Percentiles rank a stretch among this genome's conserved stretches.
Conservation (phyloP, 2,329 filamentous ascomycete species). For the Reticulascus tulasneorum region DNA sequence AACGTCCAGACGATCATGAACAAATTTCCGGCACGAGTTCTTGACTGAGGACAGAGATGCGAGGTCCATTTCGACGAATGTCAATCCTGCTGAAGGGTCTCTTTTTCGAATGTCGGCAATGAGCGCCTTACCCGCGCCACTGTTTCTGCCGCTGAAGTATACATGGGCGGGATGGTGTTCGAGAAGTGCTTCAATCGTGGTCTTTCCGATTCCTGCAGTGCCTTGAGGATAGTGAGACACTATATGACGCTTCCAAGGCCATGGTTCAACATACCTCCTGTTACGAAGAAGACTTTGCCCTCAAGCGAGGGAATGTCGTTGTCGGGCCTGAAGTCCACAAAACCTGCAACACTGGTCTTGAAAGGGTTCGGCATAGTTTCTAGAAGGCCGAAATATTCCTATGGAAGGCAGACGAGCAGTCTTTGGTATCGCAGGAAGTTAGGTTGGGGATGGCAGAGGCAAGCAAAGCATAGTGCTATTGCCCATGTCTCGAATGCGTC, state of each 20-base stretch:
- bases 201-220: conserved; percentile 11
- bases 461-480: no score
- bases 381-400: no score
- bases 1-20: conserved; percentile 34
- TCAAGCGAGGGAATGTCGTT: conserved; percentile 39
- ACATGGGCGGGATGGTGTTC: conserved; percentile 46
- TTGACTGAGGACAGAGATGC: conserved; percentile 43
- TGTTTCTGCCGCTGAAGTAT: conserved; percentile 49
- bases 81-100: conserved; percentile 21
- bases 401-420: no score
- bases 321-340: no score
- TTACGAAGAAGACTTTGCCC: conserved; percentile 47
- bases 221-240: conserved; percentile 3
- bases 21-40: conserved; percentile 6
- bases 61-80: conserved; percentile 43
- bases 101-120: conserved; percentile 32
- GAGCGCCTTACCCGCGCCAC: conserved; percentile 38
- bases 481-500: no score
- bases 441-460: no score
- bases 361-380: no score
- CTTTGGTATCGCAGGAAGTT: no score
- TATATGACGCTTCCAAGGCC: no score
- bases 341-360: no score
- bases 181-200: conserved; percentile 6
- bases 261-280: conserved; percentile 37